Evolutionary conservation across 2,329 filamentous ascomycete genomes (phyloP).

Genomic region (Aspergillus sp.): DNA sequence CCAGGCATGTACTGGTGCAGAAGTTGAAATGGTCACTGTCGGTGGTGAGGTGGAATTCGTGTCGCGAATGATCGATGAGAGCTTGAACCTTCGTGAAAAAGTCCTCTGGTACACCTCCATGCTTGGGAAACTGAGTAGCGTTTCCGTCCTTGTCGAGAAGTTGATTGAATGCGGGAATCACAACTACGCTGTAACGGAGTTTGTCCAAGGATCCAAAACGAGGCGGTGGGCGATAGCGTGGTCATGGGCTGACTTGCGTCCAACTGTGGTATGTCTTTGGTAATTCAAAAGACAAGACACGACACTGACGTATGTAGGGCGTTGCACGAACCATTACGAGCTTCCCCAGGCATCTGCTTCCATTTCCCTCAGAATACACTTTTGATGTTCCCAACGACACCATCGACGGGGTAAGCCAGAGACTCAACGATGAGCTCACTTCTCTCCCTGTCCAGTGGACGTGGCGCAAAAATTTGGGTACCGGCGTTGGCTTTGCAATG

Average conservation of each 20-base stretch:
- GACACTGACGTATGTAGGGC: conserved; percentile 17
- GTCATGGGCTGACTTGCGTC: conserved; percentile 71
- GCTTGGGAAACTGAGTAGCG: conserved; percentile 77
- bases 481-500: conserved; percentile 60
- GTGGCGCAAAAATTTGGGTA: conserved; percentile 55
- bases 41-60: conserved; percentile 80
- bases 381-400: conserved; percentile 36
- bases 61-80: conserved; percentile 67
- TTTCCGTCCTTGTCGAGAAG: conserved; percentile 60
- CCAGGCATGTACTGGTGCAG: conserved; percentile 67
- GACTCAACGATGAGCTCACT: conserved; percentile 49
- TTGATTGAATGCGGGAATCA: conserved; percentile 55
- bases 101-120: conserved; percentile 90
- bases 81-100: conserved; percentile 54
- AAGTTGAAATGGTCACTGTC: conserved; percentile 78
- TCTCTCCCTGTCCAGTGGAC: conserved; percentile 62
- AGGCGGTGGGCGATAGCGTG: conserved; percentile 84
- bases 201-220: conserved; percentile 75
- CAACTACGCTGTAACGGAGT: conserved; percentile 80
- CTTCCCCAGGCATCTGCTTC: conserved; percentile 51
- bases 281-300: not conserved
- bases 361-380: conserved; percentile 50
- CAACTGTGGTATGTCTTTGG: conserved; percentile 48
- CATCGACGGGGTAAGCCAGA: conserved; percentile 32
- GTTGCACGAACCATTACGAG: conserved; percentile 40